phyloP scores from a whole-genome alignment of 2,329 filamentous ascomycete species.

The Botrytis sinoallii region DNA sequence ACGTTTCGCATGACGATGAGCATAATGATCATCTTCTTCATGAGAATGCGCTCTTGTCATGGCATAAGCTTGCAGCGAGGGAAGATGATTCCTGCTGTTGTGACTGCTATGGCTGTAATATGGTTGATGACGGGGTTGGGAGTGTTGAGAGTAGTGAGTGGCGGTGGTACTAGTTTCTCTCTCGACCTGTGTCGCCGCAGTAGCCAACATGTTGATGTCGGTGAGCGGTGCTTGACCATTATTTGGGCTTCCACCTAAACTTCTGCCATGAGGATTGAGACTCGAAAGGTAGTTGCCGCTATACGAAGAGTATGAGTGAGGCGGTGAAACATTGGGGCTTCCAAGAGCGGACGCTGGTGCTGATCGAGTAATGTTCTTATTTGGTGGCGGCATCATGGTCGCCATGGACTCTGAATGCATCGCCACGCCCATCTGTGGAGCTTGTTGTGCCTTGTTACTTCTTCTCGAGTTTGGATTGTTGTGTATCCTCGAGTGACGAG shows the following conservation, averaged over 20 bases:
- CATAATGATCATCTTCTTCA: conserved; percentile 74
- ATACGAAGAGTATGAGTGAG: conserved; percentile 80
- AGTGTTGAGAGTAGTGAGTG: conserved; percentile 38
- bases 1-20: conserved; percentile 74
- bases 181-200: conserved; percentile 60
- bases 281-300: conserved; percentile 49
- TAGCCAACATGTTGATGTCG: conserved; percentile 59
- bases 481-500: conserved; percentile 95
- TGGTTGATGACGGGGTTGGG: conserved; percentile 51
- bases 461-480: conserved; percentile 96
- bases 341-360: conserved; percentile 81
- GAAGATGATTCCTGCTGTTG: conserved; percentile 46
- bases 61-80: conserved; percentile 73
- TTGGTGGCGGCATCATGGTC: conserved; percentile 77
- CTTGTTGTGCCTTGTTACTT: conserved; percentile 73
- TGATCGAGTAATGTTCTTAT: conserved; percentile 79
- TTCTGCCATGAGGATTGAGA: conserved; percentile 50
- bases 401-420: conserved; percentile 50
- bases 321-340: conserved; percentile 95
- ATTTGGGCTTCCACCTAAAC: conserved; percentile 43
- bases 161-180: conserved; percentile 46
- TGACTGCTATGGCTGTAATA: conserved; percentile 49
- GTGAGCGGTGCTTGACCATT: conserved; percentile 29
- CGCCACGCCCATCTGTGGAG: conserved; percentile 47
- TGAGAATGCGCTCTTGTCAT: conserved; percentile 89